Evolutionary conservation across 2,329 filamentous ascomycete genomes (phyloP).

Genomic region (Cercospora janseana): DNA sequence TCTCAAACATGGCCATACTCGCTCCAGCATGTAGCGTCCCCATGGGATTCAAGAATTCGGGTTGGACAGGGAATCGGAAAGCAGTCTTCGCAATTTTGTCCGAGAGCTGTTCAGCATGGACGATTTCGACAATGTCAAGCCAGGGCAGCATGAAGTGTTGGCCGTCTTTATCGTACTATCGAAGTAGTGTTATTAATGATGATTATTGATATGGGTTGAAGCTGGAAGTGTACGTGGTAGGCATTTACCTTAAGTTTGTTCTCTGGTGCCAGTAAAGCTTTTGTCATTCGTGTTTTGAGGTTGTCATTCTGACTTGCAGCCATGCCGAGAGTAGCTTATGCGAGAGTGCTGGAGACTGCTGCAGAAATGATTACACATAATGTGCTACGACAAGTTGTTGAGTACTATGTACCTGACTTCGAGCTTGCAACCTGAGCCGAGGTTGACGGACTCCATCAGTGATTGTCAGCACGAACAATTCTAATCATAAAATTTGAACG

Average conservation of each 20-base stretch:
- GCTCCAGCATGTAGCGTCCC: conserved; percentile 27
- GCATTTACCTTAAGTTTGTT: conserved; percentile 14
- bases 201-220: no score
- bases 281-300: conserved; percentile 18
- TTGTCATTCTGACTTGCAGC: neutral
- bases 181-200: neutral
- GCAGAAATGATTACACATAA: no score
- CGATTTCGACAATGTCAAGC: conserved; percentile 22
- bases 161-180: conserved; percentile 22
- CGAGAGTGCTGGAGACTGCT: no score
- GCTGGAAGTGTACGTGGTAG: no score
- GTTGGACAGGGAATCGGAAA: conserved; percentile 25
- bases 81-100: conserved; percentile 16
- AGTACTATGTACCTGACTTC: no score
- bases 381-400: no score
- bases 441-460: no score
- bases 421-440: no score
- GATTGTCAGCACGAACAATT: no score
- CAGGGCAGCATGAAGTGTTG: conserved; percentile 24
- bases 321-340: neutral
- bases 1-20: conserved; percentile 27
- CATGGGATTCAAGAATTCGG: conserved; percentile 28
- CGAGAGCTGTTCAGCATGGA: conserved; percentile 15
- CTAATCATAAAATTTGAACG: no score
- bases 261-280: conserved; percentile 20